Evolutionary conservation across 306 rosid species (phyloP).

Genomic region (Gleditsia sinensis): DNA sequence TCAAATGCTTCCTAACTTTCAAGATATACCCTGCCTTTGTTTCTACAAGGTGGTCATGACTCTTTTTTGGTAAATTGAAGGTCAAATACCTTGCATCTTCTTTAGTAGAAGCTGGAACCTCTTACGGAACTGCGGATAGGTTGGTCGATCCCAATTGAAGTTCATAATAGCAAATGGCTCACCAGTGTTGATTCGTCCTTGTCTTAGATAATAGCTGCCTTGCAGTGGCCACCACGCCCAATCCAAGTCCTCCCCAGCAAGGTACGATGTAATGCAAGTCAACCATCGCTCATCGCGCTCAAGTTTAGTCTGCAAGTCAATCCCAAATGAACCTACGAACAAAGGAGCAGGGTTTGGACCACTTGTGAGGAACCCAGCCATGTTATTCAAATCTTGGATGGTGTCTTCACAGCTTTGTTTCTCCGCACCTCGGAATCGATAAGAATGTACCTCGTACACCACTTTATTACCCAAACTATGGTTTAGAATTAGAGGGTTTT

Average conservation of each 20-base stretch:
- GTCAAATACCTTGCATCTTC: conserved; percentile 34
- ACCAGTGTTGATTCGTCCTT: not conserved
- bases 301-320: not conserved
- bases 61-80: too few relatives aligned
- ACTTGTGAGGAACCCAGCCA: conserved; percentile 25
- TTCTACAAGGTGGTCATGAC: too few relatives aligned
- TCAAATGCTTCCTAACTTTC: too few relatives aligned
- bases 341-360: conserved; percentile 24
- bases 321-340: conserved; percentile 33
- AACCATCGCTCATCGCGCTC: conserved; percentile 30
- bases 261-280: conserved; percentile 34
- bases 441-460: conserved; percentile 37
- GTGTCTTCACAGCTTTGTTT: not conserved
- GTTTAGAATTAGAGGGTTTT: not conserved
- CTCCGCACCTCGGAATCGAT: conserved; percentile 19
- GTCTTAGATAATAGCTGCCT: conserved; percentile 35
- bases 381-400: conserved; percentile 16
- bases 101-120: conserved; percentile 27
- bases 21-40: too few relatives aligned
- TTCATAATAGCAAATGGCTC: conserved; percentile 37
- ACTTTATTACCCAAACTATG: conserved; percentile 24
- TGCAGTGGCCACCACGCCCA: conserved; percentile 44
- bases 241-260: conserved; percentile 32
- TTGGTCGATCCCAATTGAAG: conserved; percentile 18
- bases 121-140: conserved; percentile 21